A percentile compares a stretch with the other conserved stretches of the same genome.
Evolutionary conservation across 441 rosid species (phyloP).

Genomic region (Flueggea neowawraea): DNA sequence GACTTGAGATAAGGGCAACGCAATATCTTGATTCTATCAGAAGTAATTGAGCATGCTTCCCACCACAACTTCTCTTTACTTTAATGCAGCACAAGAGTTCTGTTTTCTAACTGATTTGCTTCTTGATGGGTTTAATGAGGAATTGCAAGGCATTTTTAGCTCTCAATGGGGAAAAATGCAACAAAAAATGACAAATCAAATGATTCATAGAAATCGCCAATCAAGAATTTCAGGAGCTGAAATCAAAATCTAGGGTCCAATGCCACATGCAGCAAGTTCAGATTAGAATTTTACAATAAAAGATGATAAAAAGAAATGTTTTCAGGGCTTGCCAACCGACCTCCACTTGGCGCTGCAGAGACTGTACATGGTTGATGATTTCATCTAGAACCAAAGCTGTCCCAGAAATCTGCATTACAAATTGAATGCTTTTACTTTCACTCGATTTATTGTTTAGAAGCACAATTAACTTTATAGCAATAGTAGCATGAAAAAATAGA

Average conservation of each 20-base stretch:
- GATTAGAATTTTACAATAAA: background rate
- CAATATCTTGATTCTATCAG: background rate
- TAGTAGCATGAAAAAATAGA: background rate
- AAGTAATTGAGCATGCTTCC: background rate
- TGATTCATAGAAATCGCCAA: background rate
- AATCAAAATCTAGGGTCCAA: background rate
- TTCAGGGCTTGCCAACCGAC: constrained; percentile 23
- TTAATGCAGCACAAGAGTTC: background rate
- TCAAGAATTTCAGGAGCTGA: background rate
- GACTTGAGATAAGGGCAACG: constrained; percentile 6
- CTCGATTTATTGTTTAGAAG: constrained; percentile 4
- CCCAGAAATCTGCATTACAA: constrained; percentile 74
- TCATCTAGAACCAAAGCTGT: constrained; percentile 88
- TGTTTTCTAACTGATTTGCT: background rate
- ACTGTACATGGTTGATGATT: constrained; percentile 87
- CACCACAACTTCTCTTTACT: too few species aligned
- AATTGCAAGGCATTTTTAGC: background rate
- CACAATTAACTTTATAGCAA: background rate
- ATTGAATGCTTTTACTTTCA: constrained; percentile 8
- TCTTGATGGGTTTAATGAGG: background rate
- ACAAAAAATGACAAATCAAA: constrained; percentile 1
- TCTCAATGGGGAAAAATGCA: background rate
- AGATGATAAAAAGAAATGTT: constrained; percentile 13
- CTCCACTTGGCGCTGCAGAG: constrained; percentile 88
- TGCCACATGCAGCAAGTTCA: background rate